Percentiles rank a stretch among this genome's conserved stretches.
phyloP scores from a whole-genome alignment of 371 early-diverging fungal species.

The Syncephalastrum monosporum region DNA sequence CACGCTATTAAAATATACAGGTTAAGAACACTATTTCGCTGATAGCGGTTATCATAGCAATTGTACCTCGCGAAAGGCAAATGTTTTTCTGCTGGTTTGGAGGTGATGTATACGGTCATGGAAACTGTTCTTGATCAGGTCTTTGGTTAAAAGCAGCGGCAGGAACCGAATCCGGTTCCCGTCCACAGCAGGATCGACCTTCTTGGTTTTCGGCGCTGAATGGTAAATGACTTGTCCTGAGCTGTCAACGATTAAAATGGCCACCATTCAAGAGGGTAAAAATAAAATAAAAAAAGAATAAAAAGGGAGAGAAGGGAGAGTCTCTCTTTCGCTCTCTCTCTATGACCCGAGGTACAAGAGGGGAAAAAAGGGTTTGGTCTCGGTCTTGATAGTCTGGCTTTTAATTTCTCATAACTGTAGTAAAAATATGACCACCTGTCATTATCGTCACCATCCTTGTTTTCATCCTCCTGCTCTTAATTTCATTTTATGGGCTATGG shows the following conservation, averaged over 20 bases:
- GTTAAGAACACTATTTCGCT: background rate
- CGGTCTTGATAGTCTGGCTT: too few species aligned
- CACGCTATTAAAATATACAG: slow-evolving; percentile 18
- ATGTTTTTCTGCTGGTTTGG: slow-evolving; percentile 25
- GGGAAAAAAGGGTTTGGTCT: too few species aligned
- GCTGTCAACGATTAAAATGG: slow-evolving; percentile 39
- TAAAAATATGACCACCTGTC: too few species aligned
- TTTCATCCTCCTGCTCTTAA: too few species aligned
- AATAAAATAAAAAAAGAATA: slow-evolving; percentile 10
- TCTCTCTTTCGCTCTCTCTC: too few species aligned
- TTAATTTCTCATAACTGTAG: too few species aligned
- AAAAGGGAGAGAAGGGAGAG: slow-evolving; percentile 7
- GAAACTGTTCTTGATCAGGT: slow-evolving; percentile 41
- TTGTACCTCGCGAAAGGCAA: slow-evolving; percentile 46
- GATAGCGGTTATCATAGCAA: background rate
- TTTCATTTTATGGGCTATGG: too few species aligned
- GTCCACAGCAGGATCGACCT: slow-evolving; percentile 14
- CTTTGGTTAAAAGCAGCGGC: slow-evolving; percentile 44
- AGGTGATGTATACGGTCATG: slow-evolving; percentile 42
- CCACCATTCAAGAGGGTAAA: slow-evolving; percentile 29
- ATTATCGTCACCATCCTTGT: too few species aligned
- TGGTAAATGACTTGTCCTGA: slow-evolving; percentile 41
- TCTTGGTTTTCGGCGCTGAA: slow-evolving; percentile 14
- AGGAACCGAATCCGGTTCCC: slow-evolving; percentile 35
- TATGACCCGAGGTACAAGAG: too few species aligned